phyloP scores from a whole-genome alignment of 2,329 filamentous ascomycete species.

The Fusarium aywerte region DNA sequence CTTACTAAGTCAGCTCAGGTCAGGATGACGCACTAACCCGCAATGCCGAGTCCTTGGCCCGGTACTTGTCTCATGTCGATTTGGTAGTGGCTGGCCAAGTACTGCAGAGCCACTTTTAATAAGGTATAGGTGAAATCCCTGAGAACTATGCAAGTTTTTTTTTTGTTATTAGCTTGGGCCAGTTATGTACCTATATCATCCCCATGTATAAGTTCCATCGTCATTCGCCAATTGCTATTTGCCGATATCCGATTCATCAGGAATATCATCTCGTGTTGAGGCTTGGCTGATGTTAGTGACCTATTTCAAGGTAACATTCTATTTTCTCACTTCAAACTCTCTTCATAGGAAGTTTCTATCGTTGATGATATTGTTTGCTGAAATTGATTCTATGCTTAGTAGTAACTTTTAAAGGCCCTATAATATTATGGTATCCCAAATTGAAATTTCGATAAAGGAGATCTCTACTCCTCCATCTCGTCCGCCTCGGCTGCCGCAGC shows the following conservation, averaged over 20 bases:
- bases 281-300: slow-evolving; percentile 20
- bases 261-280: slow-evolving; percentile 23
- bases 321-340: background rate
- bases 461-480: slow-evolving; percentile 50
- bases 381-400: slow-evolving; percentile 31
- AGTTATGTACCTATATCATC: slow-evolving; percentile 8
- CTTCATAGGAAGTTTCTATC: background rate
- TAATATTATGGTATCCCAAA: slow-evolving; percentile 44
- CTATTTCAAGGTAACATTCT: background rate
- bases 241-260: slow-evolving; percentile 10
- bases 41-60: background rate
- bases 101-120: slow-evolving; percentile 4
- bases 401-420: slow-evolving; percentile 41
- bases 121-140: background rate
- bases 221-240: slow-evolving; percentile 8
- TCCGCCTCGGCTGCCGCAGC: slow-evolving; percentile 47
- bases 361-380: slow-evolving; percentile 7
- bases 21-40: slow-evolving; percentile 17
- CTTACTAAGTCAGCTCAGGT: slow-evolving; percentile 1
- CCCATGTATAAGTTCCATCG: background rate
- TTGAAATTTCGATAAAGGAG: slow-evolving; percentile 20
- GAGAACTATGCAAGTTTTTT: slow-evolving; percentile 1
- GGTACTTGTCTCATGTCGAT: background rate
- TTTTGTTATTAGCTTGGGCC: background rate
- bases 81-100: background rate